Evolutionary conservation across 2,329 filamentous ascomycete species (phyloP).

Genomic region (Epichloe sibirici): DNA sequence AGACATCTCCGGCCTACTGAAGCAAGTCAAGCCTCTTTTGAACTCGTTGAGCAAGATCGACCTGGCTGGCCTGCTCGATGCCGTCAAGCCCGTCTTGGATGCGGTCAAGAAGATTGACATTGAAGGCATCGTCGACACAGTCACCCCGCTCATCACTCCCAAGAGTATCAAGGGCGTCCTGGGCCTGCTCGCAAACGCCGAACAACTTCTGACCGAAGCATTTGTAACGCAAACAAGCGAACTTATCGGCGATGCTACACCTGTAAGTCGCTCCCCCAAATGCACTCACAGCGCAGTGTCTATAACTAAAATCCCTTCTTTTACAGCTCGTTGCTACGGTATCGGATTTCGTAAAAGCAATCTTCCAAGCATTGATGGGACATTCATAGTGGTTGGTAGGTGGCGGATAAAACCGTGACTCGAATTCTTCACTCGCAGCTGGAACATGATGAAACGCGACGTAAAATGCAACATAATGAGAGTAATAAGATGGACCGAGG

Average conservation of each 20-base stretch:
- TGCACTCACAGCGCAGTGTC: neutral
- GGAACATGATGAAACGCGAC: too few relatives aligned
- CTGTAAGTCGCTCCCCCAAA: slow-evolving; percentile 17
- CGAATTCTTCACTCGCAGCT: too few relatives aligned
- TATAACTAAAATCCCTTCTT: neutral
- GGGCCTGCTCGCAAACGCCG: slow-evolving; percentile 25
- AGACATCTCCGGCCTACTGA: slow-evolving; percentile 25
- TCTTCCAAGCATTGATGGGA: slow-evolving; percentile 18
- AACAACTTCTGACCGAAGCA: slow-evolving; percentile 22
- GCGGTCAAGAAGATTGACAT: slow-evolving; percentile 27
- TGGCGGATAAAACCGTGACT: too few relatives aligned
- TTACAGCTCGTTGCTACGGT: slow-evolving; percentile 20
- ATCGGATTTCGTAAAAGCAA: slow-evolving; percentile 20
- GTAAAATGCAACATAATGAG: too few relatives aligned
- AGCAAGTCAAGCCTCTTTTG: slow-evolving; percentile 24
- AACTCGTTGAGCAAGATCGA: slow-evolving; percentile 23
- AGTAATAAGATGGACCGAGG: too few relatives aligned
- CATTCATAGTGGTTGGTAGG: neutral
- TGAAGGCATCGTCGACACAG: slow-evolving; percentile 21
- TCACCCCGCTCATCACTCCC: slow-evolving; percentile 29
- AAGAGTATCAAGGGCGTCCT: slow-evolving; percentile 24
- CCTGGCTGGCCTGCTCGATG: slow-evolving; percentile 20
- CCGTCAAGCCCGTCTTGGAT: slow-evolving; percentile 23
- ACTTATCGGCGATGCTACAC: slow-evolving; percentile 30
- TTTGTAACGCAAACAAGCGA: slow-evolving; percentile 31